These are phyloP conservation scores for Populus hybrid DNA, from an alignment of 441 rosid genomes.

Conservation along the genomic window DNA sequence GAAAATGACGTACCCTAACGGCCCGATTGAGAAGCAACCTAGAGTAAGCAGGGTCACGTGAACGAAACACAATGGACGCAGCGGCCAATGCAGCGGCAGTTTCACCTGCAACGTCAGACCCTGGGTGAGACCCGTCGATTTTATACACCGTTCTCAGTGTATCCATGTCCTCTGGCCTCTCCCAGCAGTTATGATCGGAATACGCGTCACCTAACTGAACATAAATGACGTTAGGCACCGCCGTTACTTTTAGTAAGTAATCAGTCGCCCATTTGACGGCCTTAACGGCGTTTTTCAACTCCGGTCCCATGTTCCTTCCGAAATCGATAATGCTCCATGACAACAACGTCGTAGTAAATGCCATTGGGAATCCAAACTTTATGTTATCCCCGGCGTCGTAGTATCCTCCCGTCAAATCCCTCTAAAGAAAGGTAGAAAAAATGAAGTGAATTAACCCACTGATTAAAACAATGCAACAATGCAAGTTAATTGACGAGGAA, in stretches of 20 bases:
- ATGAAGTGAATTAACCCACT: neutral
- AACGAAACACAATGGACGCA: conserved; percentile 71
- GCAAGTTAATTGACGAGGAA: neutral
- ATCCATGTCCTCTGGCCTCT: conserved; percentile 96
- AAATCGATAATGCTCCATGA: conserved; percentile 93
- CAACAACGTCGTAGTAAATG: conserved; percentile 78
- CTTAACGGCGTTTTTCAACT: conserved; percentile 54
- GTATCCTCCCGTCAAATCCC: conserved; percentile 83
- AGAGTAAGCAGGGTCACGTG: conserved; percentile 72
- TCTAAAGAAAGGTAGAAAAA: conserved; percentile 11
- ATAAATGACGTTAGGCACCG: conserved; percentile 74
- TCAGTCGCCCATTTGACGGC: conserved; percentile 80
- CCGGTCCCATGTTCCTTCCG: conserved; percentile 75
- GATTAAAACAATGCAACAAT: neutral
- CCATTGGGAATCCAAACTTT: conserved; percentile 93
- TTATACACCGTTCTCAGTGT: conserved; percentile 65
- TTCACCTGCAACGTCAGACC: conserved; percentile 91
- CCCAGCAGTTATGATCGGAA: conserved; percentile 90
- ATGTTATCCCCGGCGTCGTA: conserved; percentile 98
- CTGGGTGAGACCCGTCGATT: conserved; percentile 71
- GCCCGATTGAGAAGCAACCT: conserved; percentile 67
- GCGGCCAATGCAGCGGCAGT: conserved; percentile 88
- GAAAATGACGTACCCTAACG: conserved; percentile 51
- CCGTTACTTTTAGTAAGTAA: conserved; percentile 71
- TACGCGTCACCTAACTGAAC: conserved; percentile 98